Conservation (phyloP, 169 alveolate genomes). For the Plasmodium knowlesi region DNA sequence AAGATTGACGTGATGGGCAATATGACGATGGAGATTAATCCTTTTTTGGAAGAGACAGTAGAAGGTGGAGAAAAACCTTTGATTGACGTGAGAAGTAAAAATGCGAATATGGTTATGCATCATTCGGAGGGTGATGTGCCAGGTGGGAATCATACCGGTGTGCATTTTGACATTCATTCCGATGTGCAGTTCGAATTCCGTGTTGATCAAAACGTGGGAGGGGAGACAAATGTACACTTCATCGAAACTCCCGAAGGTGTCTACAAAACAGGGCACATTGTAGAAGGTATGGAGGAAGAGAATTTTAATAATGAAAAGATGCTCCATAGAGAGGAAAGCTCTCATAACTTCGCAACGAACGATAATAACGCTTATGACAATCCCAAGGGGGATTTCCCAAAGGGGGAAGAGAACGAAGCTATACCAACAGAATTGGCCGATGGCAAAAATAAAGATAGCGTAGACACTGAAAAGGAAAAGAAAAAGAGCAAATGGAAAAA, state of each 20-base stretch:
- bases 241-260: not conserved
- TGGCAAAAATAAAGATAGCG: not conserved
- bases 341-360: not conserved
- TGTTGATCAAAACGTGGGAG: not conserved
- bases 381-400: not conserved
- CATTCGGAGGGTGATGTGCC: not conserved
- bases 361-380: not conserved
- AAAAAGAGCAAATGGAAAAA: constrained; percentile 36
- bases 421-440: not conserved
- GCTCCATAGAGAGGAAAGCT: not conserved
- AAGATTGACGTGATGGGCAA: constrained; percentile 12
- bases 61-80: not conserved
- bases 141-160: not conserved
- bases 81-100: not conserved
- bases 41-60: not conserved
- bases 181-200: not conserved
- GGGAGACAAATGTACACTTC: not conserved
- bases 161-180: not conserved
- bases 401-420: not conserved
- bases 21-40: not conserved
- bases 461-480: constrained; percentile 20
- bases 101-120: not conserved
- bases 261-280: not conserved
- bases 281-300: not conserved
- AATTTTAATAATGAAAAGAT: not conserved